phyloP scores from a whole-genome alignment of 2,329 filamentous ascomycete species.

The Sporothrix variecibatus region DNA sequence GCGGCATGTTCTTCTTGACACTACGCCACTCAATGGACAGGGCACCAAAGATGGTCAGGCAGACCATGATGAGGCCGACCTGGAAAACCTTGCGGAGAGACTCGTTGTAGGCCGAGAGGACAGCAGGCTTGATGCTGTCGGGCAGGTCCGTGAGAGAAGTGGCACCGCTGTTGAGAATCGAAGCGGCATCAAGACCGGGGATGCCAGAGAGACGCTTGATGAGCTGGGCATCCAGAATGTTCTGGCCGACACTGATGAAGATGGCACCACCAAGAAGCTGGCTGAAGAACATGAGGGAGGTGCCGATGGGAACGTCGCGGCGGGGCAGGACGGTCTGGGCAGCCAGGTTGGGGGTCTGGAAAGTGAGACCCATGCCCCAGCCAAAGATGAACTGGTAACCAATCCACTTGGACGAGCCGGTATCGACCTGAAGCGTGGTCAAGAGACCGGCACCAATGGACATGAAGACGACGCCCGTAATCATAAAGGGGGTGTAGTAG shows the following conservation, averaged over 20 bases:
- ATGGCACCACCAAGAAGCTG: conserved; percentile 51
- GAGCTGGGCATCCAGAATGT: conserved; percentile 47
- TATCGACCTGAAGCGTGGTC: conserved; percentile 42
- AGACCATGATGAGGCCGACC: conserved; percentile 57
- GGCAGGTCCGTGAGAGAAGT: conserved; percentile 34
- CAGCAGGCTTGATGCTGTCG: conserved; percentile 27
- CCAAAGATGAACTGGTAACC: conserved; percentile 51
- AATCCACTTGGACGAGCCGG: conserved; percentile 38
- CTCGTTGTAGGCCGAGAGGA: conserved; percentile 57
- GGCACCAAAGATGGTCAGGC: conserved; percentile 56
- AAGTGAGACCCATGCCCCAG: conserved; percentile 46
- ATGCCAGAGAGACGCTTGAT: conserved; percentile 39
- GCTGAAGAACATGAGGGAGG: conserved; percentile 47
- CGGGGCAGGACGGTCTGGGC: conserved; percentile 48
- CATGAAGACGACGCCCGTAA: conserved; percentile 43
- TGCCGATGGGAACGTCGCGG: conserved; percentile 47
- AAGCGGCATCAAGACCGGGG: conserved; percentile 33
- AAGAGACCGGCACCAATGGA: conserved; percentile 47
- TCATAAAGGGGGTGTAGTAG: conserved; percentile 49
- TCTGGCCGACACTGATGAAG: conserved; percentile 49
- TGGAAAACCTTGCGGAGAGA: conserved; percentile 62
- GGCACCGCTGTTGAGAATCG: conserved; percentile 31
- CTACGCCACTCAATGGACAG: conserved; percentile 61
- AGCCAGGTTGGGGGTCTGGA: conserved; percentile 49
- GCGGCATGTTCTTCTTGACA: conserved; percentile 40